Conservation (phyloP, 2,329 filamentous ascomycete species). For the Trichoderma aggressivum region DNA sequence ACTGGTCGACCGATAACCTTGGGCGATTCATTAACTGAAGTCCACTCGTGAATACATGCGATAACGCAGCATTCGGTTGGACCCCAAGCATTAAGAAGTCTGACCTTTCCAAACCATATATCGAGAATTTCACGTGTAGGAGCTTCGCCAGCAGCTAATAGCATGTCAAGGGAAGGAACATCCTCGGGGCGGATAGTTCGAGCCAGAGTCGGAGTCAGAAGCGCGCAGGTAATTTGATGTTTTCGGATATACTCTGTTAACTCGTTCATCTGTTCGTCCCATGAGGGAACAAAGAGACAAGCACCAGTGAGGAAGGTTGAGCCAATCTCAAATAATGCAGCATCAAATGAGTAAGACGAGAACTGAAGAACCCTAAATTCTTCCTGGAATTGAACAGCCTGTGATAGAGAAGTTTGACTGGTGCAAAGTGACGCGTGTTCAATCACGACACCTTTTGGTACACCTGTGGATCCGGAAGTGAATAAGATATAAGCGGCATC, state of each 20-base stretch:
- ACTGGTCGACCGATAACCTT: conserved; percentile 5
- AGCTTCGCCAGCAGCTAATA: conserved; percentile 36
- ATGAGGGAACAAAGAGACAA: conserved; percentile 9
- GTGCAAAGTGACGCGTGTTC: conserved; percentile 14
- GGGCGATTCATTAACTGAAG: not conserved
- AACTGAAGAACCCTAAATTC: conserved; percentile 6
- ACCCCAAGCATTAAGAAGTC: conserved; percentile 5
- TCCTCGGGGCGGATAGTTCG: conserved; percentile 39
- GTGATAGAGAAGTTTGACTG: not conserved
- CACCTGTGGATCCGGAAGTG: conserved; percentile 56
- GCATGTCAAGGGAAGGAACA: conserved; percentile 41
- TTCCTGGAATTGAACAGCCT: not conserved
- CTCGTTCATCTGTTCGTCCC: conserved; percentile 6
- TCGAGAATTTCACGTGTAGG: conserved; percentile 7
- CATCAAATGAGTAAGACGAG: conserved; percentile 11
- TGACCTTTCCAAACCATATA: conserved; percentile 10
- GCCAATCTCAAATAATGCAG: not conserved
- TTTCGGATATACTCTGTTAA: not conserved
- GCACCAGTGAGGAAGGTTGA: conserved; percentile 2
- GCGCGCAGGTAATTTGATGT: not conserved
- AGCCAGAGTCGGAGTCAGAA: conserved; percentile 9
- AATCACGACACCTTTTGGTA: conserved; percentile 54
- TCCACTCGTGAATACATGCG: not conserved
- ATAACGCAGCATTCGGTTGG: conserved; percentile 10
- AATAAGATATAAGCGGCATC: conserved; percentile 50